These are phyloP conservation scores for Trypanosoma rangeli DNA, from an alignment of 208 protist genomes.

Conservation along the genomic window DNA sequence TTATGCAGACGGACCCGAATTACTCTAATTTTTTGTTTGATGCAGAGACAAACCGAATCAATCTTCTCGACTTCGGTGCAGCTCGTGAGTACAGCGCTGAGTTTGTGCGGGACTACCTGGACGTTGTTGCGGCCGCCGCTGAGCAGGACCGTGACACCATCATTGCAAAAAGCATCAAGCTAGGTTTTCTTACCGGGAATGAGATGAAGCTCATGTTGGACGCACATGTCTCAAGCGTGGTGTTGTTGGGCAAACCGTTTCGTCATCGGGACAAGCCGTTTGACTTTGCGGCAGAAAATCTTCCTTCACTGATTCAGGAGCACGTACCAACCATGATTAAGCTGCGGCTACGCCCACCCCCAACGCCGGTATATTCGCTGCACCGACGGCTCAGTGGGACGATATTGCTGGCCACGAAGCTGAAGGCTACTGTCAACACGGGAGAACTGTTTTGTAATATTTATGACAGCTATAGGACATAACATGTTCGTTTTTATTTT, in stretches of 20 bases:
- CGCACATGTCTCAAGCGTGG: slow-evolving; percentile 86
- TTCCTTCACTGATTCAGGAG: slow-evolving; percentile 78
- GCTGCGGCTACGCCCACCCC: slow-evolving; percentile 84
- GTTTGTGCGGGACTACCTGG: slow-evolving; percentile 93
- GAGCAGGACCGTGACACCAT: slow-evolving; percentile 71
- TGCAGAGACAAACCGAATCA: slow-evolving; percentile 47
- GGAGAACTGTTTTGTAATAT: slow-evolving; percentile 79
- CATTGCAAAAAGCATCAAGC: slow-evolving; percentile 80
- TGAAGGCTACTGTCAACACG: slow-evolving; percentile 77
- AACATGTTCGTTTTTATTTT: slow-evolving; percentile 3
- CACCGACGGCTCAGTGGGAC: slow-evolving; percentile 95
- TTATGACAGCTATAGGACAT: slow-evolving; percentile 29
- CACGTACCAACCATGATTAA: slow-evolving; percentile 94
- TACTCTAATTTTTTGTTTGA: slow-evolving; percentile 97
- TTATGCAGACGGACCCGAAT: slow-evolving; percentile 98
- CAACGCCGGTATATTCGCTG: slow-evolving; percentile 94
- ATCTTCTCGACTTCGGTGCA: slow-evolving; percentile 95
- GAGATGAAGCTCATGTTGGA: slow-evolving; percentile 91
- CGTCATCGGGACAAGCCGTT: slow-evolving; percentile 50
- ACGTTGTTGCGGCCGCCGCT: slow-evolving; percentile 89
- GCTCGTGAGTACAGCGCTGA: slow-evolving; percentile 70
- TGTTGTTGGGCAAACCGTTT: slow-evolving; percentile 93
- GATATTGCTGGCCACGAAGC: slow-evolving; percentile 92
- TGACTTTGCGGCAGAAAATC: slow-evolving; percentile 87
- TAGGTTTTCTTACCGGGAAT: slow-evolving; percentile 96